Base-by-base conservation (phyloP, 495 filamentous ascomycete genomes). In the Xylaria acuta region DNA sequence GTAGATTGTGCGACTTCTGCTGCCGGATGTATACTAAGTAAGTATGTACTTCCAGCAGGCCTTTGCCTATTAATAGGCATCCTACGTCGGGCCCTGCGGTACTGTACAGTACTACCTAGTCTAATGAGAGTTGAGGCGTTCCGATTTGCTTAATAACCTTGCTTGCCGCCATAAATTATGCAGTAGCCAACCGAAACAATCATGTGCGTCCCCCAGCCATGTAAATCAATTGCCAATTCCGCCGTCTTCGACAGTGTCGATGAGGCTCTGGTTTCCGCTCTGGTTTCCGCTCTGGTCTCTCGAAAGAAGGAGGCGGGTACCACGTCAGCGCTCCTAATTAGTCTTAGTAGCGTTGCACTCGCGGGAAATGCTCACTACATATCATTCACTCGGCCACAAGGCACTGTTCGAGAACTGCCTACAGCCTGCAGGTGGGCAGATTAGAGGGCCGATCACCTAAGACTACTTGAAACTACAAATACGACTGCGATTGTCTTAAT, bases 251-350 rank as follows among this genome's bases (percentile, higher is more conserved):
- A 63, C n/a, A 64, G 1, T 22, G 18, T 34, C 9, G 63, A 53
- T 47, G 64, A 67, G 64, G 64, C 43, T 65, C 63, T 53, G 8
- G 8, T 40, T 20, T 67, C 20, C n/a, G n/a, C n/a, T n/a, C n/a
- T n/a, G n/a, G n/a, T n/a, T n/a, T n/a, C n/a, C n/a, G n/a, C n/a
- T n/a, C n/a, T 53, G 8, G 8, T 40, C 30, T 67, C 20, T 5
- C 38, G 22, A 54, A 67, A 3, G n/a, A 27, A 34, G 47, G 30
- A 9, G 18, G 25, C 40, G 41, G 14, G 6, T 53, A 36, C 18
- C 62, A 66, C 41, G 45, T 66, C 36, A 66, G 41, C 41, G 30
- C 18, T 51, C 22, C 45, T 36, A n/a, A 51, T 38, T 38, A 20
- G 64, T 51, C 43, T 16, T 43, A 30, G 38, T 4, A 36, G 63